A percentile compares a stretch with the other conserved stretches of the same genome.
Evolutionary conservation across 352 stramenopile species (phyloP).

Genomic region (Pilasporangium apinafurcum): DNA sequence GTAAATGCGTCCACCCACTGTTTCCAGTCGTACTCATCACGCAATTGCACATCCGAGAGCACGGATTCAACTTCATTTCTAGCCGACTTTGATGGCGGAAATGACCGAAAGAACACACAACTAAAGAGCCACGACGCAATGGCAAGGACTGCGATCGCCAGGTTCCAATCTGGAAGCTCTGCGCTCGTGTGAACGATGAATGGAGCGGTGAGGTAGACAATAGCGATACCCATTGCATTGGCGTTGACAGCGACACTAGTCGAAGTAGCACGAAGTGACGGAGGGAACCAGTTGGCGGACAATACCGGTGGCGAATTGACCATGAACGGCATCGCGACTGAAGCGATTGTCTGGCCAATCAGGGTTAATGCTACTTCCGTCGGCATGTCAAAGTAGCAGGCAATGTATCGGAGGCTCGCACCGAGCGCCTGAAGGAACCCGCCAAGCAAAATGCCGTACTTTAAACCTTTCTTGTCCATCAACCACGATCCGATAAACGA

Average conservation of each 20-base stretch:
- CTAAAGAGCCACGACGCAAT: conserved; percentile 10
- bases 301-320: conserved; percentile 75
- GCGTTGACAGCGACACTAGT: conserved; percentile 73
- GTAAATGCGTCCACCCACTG: conserved; percentile 62
- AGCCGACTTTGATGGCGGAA: conserved; percentile 16
- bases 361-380: conserved; percentile 36
- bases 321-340: conserved; percentile 79
- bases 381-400: conserved; percentile 12
- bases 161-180: conserved; percentile 34
- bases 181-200: conserved; percentile 35
- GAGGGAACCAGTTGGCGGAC: conserved; percentile 69
- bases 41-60: conserved; percentile 45
- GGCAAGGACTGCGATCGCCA: conserved; percentile 26
- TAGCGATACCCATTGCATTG: conserved; percentile 60
- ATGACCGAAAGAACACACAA: conserved; percentile 33
- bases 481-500: conserved; percentile 76
- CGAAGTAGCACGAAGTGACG: conserved; percentile 51
- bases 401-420: conserved; percentile 36
- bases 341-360: conserved; percentile 55
- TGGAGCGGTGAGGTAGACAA: conserved; percentile 46
- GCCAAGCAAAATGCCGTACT: conserved; percentile 54
- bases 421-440: conserved; percentile 45
- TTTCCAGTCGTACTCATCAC: conserved; percentile 66
- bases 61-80: conserved; percentile 30
- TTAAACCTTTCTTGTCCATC: conserved; percentile 72